Conservation (phyloP, 805 yeast species). For the Ogataea pignaliae region DNA sequence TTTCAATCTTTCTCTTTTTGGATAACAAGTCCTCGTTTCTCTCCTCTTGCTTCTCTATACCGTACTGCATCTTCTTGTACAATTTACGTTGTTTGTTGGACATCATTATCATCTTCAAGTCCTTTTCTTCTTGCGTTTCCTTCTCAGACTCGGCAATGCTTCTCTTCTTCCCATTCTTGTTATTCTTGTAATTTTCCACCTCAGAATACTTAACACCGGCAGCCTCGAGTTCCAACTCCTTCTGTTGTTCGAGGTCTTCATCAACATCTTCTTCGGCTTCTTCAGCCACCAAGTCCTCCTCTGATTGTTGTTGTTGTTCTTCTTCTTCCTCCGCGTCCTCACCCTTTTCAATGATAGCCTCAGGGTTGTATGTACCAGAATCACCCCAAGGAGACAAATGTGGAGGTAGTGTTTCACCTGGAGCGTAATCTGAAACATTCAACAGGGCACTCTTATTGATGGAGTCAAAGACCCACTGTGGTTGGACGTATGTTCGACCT, state of each 20-base stretch:
- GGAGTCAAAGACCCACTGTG: constrained; percentile 96
- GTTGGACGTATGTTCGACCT: constrained; percentile 92
- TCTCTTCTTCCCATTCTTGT: constrained; percentile 33
- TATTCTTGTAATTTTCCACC: constrained; percentile 31
- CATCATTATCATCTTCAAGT: constrained; percentile 96
- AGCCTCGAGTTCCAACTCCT: constrained; percentile 87
- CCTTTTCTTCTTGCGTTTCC: constrained; percentile 68
- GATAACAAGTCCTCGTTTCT: constrained; percentile 64
- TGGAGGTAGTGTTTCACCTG: constrained; percentile 94
- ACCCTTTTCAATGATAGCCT: constrained; percentile 38
- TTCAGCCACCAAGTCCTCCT: constrained; percentile 47
- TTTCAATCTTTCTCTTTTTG: constrained; percentile 67
- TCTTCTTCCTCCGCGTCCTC: constrained; percentile 42
- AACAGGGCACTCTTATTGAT: constrained; percentile 72
- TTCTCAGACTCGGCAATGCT: constrained; percentile 38
- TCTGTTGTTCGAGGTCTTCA: constrained; percentile 56
- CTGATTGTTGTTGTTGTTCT: constrained; percentile 46
- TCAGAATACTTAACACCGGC: constrained; percentile 79
- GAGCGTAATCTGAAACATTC: constrained; percentile 79
- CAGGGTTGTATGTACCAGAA: constrained; percentile 85
- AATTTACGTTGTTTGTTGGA: constrained; percentile 90
- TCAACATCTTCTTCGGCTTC: constrained; percentile 50
- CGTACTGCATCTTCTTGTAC: constrained; percentile 92
- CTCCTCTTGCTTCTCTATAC: constrained; percentile 75
- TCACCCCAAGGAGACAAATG: constrained; percentile 99